Conservation (phyloP, 352 stramenopile species). For the Globisporangium carolinianum region DNA sequence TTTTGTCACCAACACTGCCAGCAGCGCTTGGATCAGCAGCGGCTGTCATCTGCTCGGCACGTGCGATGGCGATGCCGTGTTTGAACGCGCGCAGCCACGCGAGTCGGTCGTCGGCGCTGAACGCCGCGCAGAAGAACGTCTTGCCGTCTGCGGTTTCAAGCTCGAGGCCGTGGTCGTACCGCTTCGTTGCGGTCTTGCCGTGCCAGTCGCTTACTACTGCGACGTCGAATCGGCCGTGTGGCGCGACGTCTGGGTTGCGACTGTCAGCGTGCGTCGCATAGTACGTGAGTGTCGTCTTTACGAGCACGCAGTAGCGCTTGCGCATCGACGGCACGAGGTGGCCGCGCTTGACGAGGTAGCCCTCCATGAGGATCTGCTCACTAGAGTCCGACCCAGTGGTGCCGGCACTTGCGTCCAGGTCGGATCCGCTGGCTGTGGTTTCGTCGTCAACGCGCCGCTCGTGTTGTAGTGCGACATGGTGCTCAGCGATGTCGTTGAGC, state of each 20-base stretch:
- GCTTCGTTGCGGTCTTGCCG: constrained; percentile 47
- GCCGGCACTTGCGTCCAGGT: too few relatives aligned
- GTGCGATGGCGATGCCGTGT: constrained; percentile 32
- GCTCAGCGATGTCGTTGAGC: constrained; percentile 15
- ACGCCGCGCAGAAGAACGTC: constrained; percentile 69
- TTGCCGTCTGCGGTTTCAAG: constrained; percentile 57
- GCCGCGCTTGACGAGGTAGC: constrained; percentile 68
- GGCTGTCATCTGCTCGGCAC: constrained; percentile 10
- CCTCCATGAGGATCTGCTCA: constrained; percentile 47
- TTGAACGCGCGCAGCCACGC: constrained; percentile 61
- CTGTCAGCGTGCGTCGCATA: constrained; percentile 71
- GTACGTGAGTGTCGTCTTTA: constrained; percentile 45
- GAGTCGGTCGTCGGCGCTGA: constrained; percentile 38
- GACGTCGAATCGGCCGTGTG: constrained; percentile 33
- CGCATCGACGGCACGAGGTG: constrained; percentile 69
- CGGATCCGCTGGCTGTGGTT: not conserved
- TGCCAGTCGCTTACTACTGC: constrained; percentile 62
- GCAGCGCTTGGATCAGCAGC: not conserved
- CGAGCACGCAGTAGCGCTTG: constrained; percentile 66
- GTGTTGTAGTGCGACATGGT: constrained; percentile 5
- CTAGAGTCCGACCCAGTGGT: too few relatives aligned
- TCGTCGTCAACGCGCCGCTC: constrained; percentile 1
- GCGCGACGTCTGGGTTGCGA: constrained; percentile 21
- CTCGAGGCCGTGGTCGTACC: constrained; percentile 56
- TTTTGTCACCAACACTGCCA: not conserved